Base-by-base conservation (phyloP, 768 basidiomycete species). In the Russula olivacea region DNA sequence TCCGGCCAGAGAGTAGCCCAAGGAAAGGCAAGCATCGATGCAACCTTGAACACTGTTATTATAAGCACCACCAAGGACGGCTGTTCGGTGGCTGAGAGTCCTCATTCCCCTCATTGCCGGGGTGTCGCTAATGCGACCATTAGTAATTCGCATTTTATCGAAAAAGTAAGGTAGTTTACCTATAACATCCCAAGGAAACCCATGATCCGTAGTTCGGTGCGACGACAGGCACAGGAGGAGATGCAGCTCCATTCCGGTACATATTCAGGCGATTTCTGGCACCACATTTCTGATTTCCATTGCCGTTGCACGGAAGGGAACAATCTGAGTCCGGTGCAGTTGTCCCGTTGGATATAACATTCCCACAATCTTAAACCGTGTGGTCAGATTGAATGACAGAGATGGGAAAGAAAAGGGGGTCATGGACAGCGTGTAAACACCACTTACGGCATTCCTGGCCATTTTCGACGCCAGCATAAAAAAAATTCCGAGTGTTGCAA, bases 121-220 rank as follows among this genome's bases (percentile, higher is more conserved):
- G 23, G 71, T 71, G 59, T 80, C 78, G 48, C 76, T 78, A 61
- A 30, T 62, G 21, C n/a, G 17, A 11, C 17, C 61, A 40, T 40
- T 49, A 58, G 61, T 34, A 56, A 51, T 54, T 45, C 58, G 12
- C 50, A 66, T 43, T 53, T 36, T 5, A 15, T 19, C 25, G 6
- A 40, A 50, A 58, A 59, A 36, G 51, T 38, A 38, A 52, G 30
- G 48, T 36, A 4, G 68, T 77, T 63, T 68, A 87, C 88, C 76
- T 85, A 75, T 81, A 89, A 71, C 89, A 91, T 21, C 89, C 89
- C 34, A 90, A 78, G 0, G 83, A 85, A 7, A 75, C 71, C 88
- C 89, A 91, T 30, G 80, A 75, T 4, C 86, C 88, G 34, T 86
- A 79, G 52, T 71, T 80, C 4, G 79, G 75, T 0, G 80, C 78